Evolutionary conservation across 2,329 filamentous ascomycete species (phyloP).

Genomic region (Xylaria sp.): DNA sequence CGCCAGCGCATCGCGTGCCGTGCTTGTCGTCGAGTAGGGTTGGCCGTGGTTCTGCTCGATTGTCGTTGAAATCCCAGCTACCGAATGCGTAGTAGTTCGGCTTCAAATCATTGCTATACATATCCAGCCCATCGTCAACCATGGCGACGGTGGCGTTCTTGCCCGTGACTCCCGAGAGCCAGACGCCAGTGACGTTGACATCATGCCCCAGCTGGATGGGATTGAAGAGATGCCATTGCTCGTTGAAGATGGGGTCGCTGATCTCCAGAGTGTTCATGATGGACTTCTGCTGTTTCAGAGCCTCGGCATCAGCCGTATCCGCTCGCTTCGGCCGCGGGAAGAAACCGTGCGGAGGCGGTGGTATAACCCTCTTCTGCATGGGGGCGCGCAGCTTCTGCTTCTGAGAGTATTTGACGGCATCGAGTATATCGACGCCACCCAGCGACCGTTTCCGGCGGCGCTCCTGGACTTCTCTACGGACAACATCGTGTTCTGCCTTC

Average conservation of each 20-base stretch:
- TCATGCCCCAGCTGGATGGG: slow-evolving; percentile 84
- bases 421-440: slow-evolving; percentile 68
- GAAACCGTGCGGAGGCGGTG: slow-evolving; percentile 51
- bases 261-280: slow-evolving; percentile 78
- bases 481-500: slow-evolving; percentile 69
- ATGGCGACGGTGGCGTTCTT: slow-evolving; percentile 91
- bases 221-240: slow-evolving; percentile 97
- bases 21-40: slow-evolving; percentile 87
- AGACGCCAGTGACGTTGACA: slow-evolving; percentile 94
- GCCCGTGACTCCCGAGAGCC: slow-evolving; percentile 90
- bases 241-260: slow-evolving; percentile 86
- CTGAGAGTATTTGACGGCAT: slow-evolving; percentile 79
- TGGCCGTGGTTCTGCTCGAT: slow-evolving; percentile 80
- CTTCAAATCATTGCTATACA: slow-evolving; percentile 92
- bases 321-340: slow-evolving; percentile 42
- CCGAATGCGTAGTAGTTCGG: slow-evolving; percentile 94
- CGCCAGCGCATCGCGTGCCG: slow-evolving; percentile 93
- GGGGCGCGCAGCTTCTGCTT: slow-evolving; percentile 71
- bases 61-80: slow-evolving; percentile 96
- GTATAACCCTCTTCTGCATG: slow-evolving; percentile 64
- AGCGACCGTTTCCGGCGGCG: slow-evolving; percentile 70
- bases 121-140: slow-evolving; percentile 95
- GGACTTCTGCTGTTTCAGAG: slow-evolving; percentile 67
- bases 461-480: slow-evolving; percentile 64
- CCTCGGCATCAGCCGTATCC: slow-evolving; percentile 52